These are phyloP conservation scores for Cephalotrichum gorgonifer DNA, from an alignment of 2,329 filamentous ascomycete species.

Conservation along the genomic window DNA sequence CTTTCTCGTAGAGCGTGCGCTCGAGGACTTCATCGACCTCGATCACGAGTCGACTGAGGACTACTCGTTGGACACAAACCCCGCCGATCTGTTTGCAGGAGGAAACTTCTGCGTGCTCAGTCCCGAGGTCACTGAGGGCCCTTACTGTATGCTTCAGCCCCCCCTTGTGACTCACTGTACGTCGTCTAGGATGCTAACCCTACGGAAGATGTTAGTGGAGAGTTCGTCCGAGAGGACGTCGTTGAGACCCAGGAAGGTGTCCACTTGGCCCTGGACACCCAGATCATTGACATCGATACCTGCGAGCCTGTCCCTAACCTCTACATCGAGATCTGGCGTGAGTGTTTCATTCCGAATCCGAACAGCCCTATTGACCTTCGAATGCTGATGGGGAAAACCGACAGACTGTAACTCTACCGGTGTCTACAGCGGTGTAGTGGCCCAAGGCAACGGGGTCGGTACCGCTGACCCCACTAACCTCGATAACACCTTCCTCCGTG, in stretches of 20 bases:
- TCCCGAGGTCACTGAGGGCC: slow-evolving; percentile 40
- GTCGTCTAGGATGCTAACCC: neutral
- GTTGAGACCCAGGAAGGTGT: slow-evolving; percentile 29
- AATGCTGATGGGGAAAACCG: neutral
- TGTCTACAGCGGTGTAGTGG: slow-evolving; percentile 30
- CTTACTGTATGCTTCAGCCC: slow-evolving; percentile 25
- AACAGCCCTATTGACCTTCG: neutral
- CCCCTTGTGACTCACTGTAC: too few relatives aligned
- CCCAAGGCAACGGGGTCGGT: slow-evolving; percentile 22
- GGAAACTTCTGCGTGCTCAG: slow-evolving; percentile 35
- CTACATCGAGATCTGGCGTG: slow-evolving; percentile 29
- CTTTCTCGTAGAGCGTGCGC: slow-evolving; percentile 1
- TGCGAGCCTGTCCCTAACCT: slow-evolving; percentile 27
- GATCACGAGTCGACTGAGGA: slow-evolving; percentile 22
- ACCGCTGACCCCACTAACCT: slow-evolving; percentile 15
- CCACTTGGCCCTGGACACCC: slow-evolving; percentile 28
- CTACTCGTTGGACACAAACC: slow-evolving; percentile 18
- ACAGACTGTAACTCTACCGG: slow-evolving; percentile 31
- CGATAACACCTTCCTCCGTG: slow-evolving; percentile 26
- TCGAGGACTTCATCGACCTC: slow-evolving; percentile 20
- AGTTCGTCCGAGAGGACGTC: slow-evolving; percentile 26
- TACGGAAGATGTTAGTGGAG: slow-evolving; percentile 21
- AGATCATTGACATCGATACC: slow-evolving; percentile 30
- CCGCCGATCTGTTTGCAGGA: slow-evolving; percentile 20
- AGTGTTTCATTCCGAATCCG: neutral